Conservation (phyloP, 2,329 filamentous ascomycete genomes). For the Passalora sequoiae region DNA sequence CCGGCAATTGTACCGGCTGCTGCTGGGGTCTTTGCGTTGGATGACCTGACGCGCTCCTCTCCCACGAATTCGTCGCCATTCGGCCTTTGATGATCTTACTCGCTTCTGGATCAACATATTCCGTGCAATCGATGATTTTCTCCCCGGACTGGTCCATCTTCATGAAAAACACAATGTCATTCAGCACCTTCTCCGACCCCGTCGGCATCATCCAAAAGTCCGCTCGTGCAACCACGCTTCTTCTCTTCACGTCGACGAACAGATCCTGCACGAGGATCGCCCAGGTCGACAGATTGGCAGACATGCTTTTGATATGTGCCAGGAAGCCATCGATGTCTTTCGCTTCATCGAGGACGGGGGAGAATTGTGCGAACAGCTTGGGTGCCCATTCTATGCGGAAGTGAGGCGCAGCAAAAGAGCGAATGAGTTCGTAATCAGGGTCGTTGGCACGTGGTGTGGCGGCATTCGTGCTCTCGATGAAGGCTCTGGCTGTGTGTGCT, state of each 20-base stretch:
- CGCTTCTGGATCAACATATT: conserved; percentile 20
- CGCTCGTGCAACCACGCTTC: conserved; percentile 12
- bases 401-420: conserved; percentile 11
- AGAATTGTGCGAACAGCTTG: conserved; percentile 14
- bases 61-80: conserved; percentile 14
- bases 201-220: conserved; percentile 19
- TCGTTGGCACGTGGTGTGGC: conserved; percentile 12
- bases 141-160: conserved; percentile 14
- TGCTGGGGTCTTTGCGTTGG: too few relatives aligned
- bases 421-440: conserved; percentile 15
- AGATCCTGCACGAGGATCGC: conserved; percentile 12
- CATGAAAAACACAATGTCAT: conserved; percentile 19
- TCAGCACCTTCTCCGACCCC: conserved; percentile 13
- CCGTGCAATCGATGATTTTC: conserved; percentile 14
- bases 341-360: conserved; percentile 11
- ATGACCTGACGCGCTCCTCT: conserved; percentile 2
- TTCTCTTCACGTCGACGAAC: conserved; percentile 14
- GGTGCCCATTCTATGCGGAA: conserved; percentile 19
- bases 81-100: conserved; percentile 15
- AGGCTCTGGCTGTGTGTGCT: conserved; percentile 13
- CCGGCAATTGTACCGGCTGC: too few relatives aligned
- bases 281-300: conserved; percentile 14
- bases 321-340: conserved; percentile 17
- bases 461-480: conserved; percentile 17
- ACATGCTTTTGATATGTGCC: conserved; percentile 14